Conservation (phyloP, 352 stramenopile genomes). For the Phytophthora megakarya region DNA sequence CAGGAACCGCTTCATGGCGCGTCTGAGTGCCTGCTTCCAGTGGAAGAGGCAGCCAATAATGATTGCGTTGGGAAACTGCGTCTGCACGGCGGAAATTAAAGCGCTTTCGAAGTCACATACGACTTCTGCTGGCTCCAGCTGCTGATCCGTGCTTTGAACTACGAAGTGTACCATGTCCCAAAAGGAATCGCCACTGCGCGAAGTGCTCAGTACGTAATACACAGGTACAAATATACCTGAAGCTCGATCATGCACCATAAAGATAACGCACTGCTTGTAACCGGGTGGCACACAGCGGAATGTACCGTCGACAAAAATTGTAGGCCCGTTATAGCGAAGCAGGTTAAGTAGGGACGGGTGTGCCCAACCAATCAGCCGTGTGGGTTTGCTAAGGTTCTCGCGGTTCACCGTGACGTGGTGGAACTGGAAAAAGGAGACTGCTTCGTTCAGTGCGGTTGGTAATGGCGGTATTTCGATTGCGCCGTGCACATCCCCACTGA, state of each 20-base stretch:
- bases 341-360: too few relatives aligned
- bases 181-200: not conserved
- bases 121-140: not conserved
- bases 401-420: too few relatives aligned
- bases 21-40: not conserved
- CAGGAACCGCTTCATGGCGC: not conserved
- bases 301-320: slow-evolving; percentile 2
- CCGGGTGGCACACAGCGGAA: slow-evolving; percentile 1
- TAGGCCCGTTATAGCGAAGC: too few relatives aligned
- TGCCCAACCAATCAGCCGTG: too few relatives aligned
- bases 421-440: too few relatives aligned
- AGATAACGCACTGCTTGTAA: not conserved
- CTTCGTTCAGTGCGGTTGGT: too few relatives aligned
- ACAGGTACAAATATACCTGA: not conserved
- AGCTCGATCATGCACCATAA: not conserved
- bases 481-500: too few relatives aligned
- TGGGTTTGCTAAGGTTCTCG: too few relatives aligned
- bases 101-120: not conserved
- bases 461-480: too few relatives aligned
- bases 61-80: not conserved
- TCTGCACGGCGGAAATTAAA: not conserved
- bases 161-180: not conserved
- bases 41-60: not conserved
- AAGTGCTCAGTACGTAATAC: slow-evolving; percentile 1
- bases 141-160: not conserved